Conservation (phyloP, 1,284 basidiomycete genomes). For the Singerocomus inundabilis region DNA sequence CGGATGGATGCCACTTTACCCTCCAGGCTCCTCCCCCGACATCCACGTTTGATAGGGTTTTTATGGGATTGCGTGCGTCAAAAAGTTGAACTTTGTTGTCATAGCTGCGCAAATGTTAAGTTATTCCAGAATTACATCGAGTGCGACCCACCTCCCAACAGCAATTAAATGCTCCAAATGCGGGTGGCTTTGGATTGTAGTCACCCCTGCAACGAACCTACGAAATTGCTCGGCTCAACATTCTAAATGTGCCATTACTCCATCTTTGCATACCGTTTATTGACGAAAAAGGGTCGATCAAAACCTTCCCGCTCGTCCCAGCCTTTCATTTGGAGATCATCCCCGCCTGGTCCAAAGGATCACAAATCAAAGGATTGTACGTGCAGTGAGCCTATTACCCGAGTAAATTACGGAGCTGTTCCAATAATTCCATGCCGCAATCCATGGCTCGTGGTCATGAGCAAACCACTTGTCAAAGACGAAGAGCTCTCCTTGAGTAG, state of each 20-base stretch:
- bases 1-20: conserved; percentile 89
- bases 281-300: conserved; percentile 62
- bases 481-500: conserved; percentile 41
- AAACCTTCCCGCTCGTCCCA: conserved; percentile 86
- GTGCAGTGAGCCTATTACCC: conserved; percentile 44
- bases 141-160: conserved; percentile 74
- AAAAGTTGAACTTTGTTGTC: conserved; percentile 82
- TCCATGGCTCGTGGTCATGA: conserved; percentile 96
- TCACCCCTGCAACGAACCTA: conserved; percentile 88
- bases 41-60: conserved; percentile 59
- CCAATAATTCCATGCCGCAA: conserved; percentile 89
- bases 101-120: conserved; percentile 57
- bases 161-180: conserved; percentile 80
- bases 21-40: conserved; percentile 96
- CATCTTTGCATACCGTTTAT: conserved; percentile 58
- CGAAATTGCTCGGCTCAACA: conserved; percentile 1
- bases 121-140: background rate
- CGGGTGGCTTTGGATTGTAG: conserved; percentile 85
- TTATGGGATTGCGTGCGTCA: conserved; percentile 70
- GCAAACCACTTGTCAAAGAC: conserved; percentile 73
- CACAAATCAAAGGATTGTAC: background rate
- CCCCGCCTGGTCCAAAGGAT: conserved; percentile 67
- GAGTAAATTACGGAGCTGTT: conserved; percentile 78
- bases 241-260: background rate
- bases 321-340: conserved; percentile 86